Base-by-base conservation (phyloP, 169 alveolate genomes). In the Eimeria brunetti region DNA sequence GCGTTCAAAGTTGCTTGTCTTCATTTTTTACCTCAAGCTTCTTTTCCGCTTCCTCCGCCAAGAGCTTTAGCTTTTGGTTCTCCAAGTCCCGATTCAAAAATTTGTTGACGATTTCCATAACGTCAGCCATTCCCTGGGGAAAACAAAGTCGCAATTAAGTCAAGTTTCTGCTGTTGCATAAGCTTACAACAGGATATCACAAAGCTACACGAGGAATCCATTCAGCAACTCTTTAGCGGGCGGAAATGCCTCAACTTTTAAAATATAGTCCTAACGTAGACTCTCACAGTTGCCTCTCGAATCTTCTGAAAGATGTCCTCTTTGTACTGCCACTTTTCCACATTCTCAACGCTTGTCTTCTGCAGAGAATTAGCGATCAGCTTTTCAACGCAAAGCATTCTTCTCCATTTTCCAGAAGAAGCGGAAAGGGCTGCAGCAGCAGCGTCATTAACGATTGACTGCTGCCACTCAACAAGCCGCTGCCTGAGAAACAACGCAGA, bases 361-460 rank as follows among this genome's bases (percentile, higher is more conserved):
- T 94, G 96, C n/a, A 94, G 89, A 44, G 89, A 89, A 78, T 94
- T 94, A 20, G 95, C 96, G 33, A 90, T 80, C 49, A 94, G 95
- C 73, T 94, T 94, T 76, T 94, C 96, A 62, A 94, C 56, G 38
- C 94, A 93, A 51, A 83, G 88, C 96, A 94, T 81, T 41, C 95
- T 78, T 67, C 96, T 86, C 94, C 94, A 90, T 49, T 91, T 93
- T 22, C 96, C 96, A 6, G 96, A 89, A 71, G 96, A 76, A 30
- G 96, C 96, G 93, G 94, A 88, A 36, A 94, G 88, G 60, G 96
- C 96, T 5, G 95, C 95, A 16, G 94, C 96, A 30, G 95, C 95
- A 1, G 96, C 96, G 83, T 88, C 95, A 46, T 78, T 84, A 14
- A 78, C 83, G 22, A 89, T 62, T 46, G 93, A 64, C 75, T 83